Evolutionary conservation across 768 basidiomycete species (phyloP).

Genomic region (Favolaschia claudopus): DNA sequence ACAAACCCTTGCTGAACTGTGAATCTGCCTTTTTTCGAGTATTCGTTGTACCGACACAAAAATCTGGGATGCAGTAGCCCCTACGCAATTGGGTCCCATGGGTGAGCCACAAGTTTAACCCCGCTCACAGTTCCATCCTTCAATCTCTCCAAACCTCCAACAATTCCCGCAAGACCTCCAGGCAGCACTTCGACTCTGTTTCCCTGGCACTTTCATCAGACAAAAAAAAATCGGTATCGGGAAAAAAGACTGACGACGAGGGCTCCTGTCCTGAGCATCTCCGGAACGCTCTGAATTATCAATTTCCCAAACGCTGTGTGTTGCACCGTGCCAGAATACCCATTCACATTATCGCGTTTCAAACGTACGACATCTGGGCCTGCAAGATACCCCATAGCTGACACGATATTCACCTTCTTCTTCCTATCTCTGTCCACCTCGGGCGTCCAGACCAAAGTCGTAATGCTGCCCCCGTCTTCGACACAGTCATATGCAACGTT

Average conservation of each 20-base stretch:
- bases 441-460: no score
- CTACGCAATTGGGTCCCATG: constrained; percentile 39
- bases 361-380: no score
- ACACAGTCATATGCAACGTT: neutral
- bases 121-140: constrained; percentile 44
- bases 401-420: no score
- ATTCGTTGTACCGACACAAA: no score
- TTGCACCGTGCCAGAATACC: no score
- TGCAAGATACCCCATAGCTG: neutral
- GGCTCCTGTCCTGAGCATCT: constrained; percentile 2
- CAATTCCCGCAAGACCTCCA: constrained; percentile 46
- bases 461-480: no score
- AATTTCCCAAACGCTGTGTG: constrained; percentile 8
- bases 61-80: no score
- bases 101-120: constrained; percentile 45
- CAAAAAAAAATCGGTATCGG: neutral
- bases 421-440: no score
- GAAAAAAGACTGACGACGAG: neutral
- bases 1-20: no score
- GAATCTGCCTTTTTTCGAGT: no score
- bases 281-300: constrained; percentile 2
- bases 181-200: constrained; percentile 47
- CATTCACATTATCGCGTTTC: no score
- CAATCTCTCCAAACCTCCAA: constrained; percentile 43
- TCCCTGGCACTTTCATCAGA: constrained; percentile 32